Evolutionary conservation across 2,329 filamentous ascomycete species (phyloP).

Genomic region (Fusarium sambucinum): DNA sequence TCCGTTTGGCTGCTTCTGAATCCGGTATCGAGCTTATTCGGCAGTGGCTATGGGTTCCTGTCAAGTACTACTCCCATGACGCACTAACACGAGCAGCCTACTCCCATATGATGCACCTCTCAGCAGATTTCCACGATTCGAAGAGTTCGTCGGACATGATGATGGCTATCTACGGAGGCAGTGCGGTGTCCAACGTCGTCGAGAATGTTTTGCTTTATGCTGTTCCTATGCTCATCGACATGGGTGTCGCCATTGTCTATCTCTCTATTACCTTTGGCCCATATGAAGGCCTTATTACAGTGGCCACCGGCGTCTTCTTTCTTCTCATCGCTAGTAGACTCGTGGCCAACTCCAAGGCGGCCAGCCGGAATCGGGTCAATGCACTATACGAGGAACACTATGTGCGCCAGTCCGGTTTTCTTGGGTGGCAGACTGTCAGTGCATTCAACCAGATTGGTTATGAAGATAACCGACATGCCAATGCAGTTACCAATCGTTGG

Average conservation of each 20-base stretch:
- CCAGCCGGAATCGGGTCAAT: conserved; percentile 64
- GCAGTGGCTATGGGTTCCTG: conserved; percentile 68
- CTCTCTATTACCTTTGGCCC: conserved; percentile 69
- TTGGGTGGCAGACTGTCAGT: conserved; percentile 70
- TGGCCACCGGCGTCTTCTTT: conserved; percentile 69
- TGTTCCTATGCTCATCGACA: conserved; percentile 70
- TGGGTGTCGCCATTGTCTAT: conserved; percentile 70
- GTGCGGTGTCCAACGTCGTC: conserved; percentile 66
- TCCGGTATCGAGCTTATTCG: conserved; percentile 66
- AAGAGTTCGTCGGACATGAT: conserved; percentile 70
- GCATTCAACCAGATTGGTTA: conserved; percentile 71
- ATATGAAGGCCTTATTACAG: conserved; percentile 72
- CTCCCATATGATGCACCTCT: conserved; percentile 70
- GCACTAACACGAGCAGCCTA: conserved; percentile 67
- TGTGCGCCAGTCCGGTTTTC: conserved; percentile 66
- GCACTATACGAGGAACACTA: conserved; percentile 68
- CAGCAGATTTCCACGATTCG: conserved; percentile 71
- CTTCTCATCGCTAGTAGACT: conserved; percentile 66
- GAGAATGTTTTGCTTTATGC: conserved; percentile 70
- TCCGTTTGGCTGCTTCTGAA: conserved; percentile 66
- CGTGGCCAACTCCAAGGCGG: conserved; percentile 62
- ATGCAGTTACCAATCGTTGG: conserved; percentile 60
- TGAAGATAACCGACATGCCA: conserved; percentile 66
- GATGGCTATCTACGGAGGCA: conserved; percentile 67
- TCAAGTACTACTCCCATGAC: conserved; percentile 68